phyloP scores from a whole-genome alignment of 2,329 filamentous ascomycete genomes.

The Decorospora gaudefroyi region DNA sequence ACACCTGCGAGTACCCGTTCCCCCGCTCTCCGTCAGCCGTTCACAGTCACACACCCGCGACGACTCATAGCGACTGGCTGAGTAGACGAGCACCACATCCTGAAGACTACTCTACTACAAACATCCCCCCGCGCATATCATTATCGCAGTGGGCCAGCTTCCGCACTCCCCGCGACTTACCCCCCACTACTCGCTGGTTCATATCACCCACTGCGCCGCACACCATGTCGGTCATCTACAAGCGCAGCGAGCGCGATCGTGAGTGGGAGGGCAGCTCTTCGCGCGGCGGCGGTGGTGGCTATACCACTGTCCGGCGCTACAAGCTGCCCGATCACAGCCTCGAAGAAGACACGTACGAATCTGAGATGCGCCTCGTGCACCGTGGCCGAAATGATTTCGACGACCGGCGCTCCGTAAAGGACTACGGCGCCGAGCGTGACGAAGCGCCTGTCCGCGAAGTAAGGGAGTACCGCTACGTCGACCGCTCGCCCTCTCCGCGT shows the following conservation, averaged over 20 bases:
- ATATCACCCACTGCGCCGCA: slow-evolving; percentile 5
- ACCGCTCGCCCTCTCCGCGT: slow-evolving; percentile 50
- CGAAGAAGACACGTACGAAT: slow-evolving; percentile 50
- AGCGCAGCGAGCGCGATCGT: slow-evolving; percentile 50
- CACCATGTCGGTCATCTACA: slow-evolving; percentile 54
- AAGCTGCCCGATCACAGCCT: slow-evolving; percentile 55
- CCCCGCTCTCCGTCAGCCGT: slow-evolving; percentile 22
- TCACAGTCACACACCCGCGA: slow-evolving; percentile 12
- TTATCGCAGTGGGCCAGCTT: slow-evolving; percentile 9
- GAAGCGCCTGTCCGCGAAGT: slow-evolving; percentile 37
- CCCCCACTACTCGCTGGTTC: slow-evolving; percentile 5
- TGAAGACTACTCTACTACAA: slow-evolving; percentile 5
- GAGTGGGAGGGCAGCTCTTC: slow-evolving; percentile 50
- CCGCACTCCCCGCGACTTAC: slow-evolving; percentile 1
- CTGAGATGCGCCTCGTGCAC: slow-evolving; percentile 57
- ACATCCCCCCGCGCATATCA: slow-evolving; percentile 1
- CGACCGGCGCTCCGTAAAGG: slow-evolving; percentile 42
- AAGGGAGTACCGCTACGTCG: slow-evolving; percentile 46
- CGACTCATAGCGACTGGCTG: slow-evolving; percentile 19
- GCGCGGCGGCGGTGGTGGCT: slow-evolving; percentile 45
- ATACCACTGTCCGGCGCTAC: slow-evolving; percentile 65
- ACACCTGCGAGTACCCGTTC: slow-evolving; percentile 26
- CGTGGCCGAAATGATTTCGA: slow-evolving; percentile 41
- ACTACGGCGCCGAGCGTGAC: slow-evolving; percentile 48
- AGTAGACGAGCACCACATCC: slow-evolving; percentile 19